Evolutionary conservation across 495 filamentous ascomycete genomes (phyloP), one percentile per base, ranked within the genome.

Genomic region (Penicillium canariense): DNA sequence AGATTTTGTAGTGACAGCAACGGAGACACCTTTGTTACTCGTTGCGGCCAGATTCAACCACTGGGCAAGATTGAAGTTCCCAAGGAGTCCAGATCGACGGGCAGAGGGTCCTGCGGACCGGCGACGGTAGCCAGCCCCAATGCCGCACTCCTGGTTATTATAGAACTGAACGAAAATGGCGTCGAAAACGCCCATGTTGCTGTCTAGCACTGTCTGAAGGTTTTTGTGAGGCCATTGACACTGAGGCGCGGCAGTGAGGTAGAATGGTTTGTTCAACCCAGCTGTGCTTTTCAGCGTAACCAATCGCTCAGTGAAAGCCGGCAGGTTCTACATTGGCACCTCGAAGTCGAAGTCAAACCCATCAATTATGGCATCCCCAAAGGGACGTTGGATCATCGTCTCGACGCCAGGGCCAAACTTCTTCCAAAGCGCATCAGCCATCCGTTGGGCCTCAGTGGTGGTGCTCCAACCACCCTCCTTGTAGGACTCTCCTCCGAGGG

Each of bases 301-400:
- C 7, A 53, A 40, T 14, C 42, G 30, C 28, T 53, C 12, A 1
- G 50, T 53, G 30, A 53, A 53, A 30, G 50, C 43, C 20, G 26
- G 43, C 2, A 46, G 26, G n/a, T 46, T 52, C n/a, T 26, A 3
- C 36, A 52, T 52, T 8, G 36, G 25, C 26, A 52, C 39, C 30
- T 52, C 49, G 38, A 52, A 52, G 27, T 52, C 49, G 17, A 52
- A 52, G 49, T 52, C 49, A 26, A 52, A 52, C 4, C 49, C 49
- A 8, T 52, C 31, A 8, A 52, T 26, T 2, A 38, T 18, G 15
- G 17, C 27, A 36, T 35, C 32, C 6, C 34, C 38, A 5, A 23
- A 42, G 20, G 38, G 38, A 2, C 38, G 18, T 42, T 42, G 38
- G 10, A 18, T 22, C n/a, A n/a, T n/a, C n/a, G n/a, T n/a, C 3